A percentile compares a stretch with the other conserved stretches of the same genome.
Evolutionary conservation across 352 stramenopile species (phyloP).

Genomic region (Phytophthora sp.): DNA sequence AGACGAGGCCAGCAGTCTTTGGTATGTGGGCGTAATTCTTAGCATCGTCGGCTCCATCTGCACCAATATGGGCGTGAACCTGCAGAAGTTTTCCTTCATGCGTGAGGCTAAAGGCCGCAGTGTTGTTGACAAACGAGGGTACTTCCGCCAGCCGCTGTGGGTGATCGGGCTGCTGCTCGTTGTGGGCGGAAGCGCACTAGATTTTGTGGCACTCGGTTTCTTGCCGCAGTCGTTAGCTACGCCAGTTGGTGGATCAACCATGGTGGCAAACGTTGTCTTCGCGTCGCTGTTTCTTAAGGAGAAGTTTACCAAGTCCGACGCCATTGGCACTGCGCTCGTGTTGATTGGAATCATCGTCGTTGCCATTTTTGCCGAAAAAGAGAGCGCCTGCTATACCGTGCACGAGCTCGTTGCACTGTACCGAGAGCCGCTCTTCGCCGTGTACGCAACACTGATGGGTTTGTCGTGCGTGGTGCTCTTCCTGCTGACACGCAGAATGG

Average conservation of each 20-base stretch:
- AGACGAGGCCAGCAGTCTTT: slow-evolving; percentile 35
- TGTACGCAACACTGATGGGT: slow-evolving; percentile 68
- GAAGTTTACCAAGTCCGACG: slow-evolving; percentile 69
- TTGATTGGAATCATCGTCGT: slow-evolving; percentile 78
- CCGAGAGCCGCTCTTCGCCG: slow-evolving; percentile 58
- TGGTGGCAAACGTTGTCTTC: slow-evolving; percentile 87
- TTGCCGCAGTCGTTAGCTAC: slow-evolving; percentile 82
- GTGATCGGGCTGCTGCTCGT: slow-evolving; percentile 79
- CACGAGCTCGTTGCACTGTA: slow-evolving; percentile 77
- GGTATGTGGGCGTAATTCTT: slow-evolving; percentile 84
- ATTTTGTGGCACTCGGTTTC: slow-evolving; percentile 84
- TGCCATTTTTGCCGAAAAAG: slow-evolving; percentile 81
- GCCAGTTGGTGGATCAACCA: slow-evolving; percentile 78
- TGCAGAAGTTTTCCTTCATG: slow-evolving; percentile 92
- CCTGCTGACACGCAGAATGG: slow-evolving; percentile 48
- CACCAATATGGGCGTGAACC: slow-evolving; percentile 88
- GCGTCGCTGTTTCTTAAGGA: slow-evolving; percentile 82
- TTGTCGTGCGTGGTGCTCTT: slow-evolving; percentile 46
- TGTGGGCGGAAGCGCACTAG: slow-evolving; percentile 66
- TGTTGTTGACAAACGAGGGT: slow-evolving; percentile 67
- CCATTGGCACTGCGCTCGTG: slow-evolving; percentile 70
- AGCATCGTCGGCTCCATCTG: slow-evolving; percentile 70
- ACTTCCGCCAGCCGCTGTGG: slow-evolving; percentile 79
- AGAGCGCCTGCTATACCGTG: slow-evolving; percentile 79
- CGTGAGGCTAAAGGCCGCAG: slow-evolving; percentile 67